A percentile compares a stretch with the other conserved stretches of the same genome.
These are phyloP conservation scores for Cucumis cinereus DNA, from an alignment of 306 rosid genomes.

Conservation along the genomic window DNA sequence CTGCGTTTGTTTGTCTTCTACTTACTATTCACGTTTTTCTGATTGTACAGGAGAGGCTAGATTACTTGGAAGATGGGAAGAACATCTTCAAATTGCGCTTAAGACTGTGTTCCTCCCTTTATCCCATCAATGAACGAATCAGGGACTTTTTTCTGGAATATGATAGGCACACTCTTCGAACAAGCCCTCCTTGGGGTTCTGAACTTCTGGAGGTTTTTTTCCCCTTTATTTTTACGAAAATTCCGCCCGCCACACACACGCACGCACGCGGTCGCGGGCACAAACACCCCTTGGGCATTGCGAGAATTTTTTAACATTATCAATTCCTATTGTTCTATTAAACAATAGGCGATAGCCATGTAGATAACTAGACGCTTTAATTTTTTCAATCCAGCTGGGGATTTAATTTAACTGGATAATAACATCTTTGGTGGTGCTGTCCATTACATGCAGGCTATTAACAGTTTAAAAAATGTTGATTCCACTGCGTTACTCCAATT, in stretches of 20 bases:
- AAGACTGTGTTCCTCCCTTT: slow-evolving; percentile 82
- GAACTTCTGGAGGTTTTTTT: slow-evolving; percentile 85
- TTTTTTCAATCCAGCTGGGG: background rate
- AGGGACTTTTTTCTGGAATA: slow-evolving; percentile 95
- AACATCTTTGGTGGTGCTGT: background rate
- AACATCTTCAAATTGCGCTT: slow-evolving; percentile 81
- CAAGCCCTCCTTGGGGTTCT: slow-evolving; percentile 99
- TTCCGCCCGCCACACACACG: background rate
- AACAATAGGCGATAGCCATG: background rate
- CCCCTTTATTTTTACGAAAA: slow-evolving; percentile 3
- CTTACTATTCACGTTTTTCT: slow-evolving; percentile 9
- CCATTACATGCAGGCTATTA: slow-evolving; percentile 63
- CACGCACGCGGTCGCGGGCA: no score
- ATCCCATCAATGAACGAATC: slow-evolving; percentile 86
- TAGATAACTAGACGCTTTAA: background rate
- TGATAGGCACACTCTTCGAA: slow-evolving; percentile 95
- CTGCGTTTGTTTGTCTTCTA: slow-evolving; percentile 17
- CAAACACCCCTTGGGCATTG: background rate
- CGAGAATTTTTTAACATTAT: background rate
- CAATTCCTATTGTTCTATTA: background rate
- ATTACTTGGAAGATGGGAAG: slow-evolving; percentile 96
- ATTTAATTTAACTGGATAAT: background rate
- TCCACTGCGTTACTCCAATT: slow-evolving; percentile 98
- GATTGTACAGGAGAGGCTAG: slow-evolving; percentile 71
- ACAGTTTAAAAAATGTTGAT: slow-evolving; percentile 98